Evolutionary conservation across 345 rosid genomes (phyloP).

Genomic region (Populus davidiana): DNA sequence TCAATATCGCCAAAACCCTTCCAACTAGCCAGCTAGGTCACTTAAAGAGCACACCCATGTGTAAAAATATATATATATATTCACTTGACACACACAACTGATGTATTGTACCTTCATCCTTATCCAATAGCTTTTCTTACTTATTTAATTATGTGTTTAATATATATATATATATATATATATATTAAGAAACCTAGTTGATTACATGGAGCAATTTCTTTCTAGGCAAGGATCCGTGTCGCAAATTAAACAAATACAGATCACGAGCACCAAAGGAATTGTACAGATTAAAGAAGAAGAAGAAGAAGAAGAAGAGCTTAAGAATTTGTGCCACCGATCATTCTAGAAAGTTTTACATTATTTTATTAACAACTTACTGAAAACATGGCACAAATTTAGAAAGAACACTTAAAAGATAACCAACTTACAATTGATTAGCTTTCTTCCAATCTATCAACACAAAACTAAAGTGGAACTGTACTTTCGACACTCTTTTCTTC

Average conservation of each 20-base stretch:
- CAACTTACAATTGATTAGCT: conserved; percentile 16
- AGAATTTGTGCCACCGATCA: conserved; percentile 31
- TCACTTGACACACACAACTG: too few species aligned
- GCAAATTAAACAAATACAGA: neutral
- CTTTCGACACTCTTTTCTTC: neutral
- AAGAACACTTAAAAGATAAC: neutral
- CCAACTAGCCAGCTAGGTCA: neutral
- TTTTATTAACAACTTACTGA: conserved; percentile 38
- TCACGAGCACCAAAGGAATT: neutral
- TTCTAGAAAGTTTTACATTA: conserved; percentile 19
- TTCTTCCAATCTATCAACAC: conserved; percentile 14
- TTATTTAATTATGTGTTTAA: neutral
- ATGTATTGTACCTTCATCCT: neutral
- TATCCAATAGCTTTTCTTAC: neutral
- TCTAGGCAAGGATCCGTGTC: too few species aligned
- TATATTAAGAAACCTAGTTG: neutral
- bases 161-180: neutral
- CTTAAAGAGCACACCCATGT: neutral
- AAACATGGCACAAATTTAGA: conserved; percentile 6
- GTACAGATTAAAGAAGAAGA: neutral
- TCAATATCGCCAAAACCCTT: neutral
- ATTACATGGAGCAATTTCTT: neutral
- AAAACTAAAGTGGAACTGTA: neutral
- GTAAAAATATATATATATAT: neutral
- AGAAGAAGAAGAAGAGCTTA: neutral